These are phyloP conservation scores for Sordariomycetes sp. DNA, from an alignment of 2,329 filamentous ascomycete species.

Conservation along the genomic window DNA sequence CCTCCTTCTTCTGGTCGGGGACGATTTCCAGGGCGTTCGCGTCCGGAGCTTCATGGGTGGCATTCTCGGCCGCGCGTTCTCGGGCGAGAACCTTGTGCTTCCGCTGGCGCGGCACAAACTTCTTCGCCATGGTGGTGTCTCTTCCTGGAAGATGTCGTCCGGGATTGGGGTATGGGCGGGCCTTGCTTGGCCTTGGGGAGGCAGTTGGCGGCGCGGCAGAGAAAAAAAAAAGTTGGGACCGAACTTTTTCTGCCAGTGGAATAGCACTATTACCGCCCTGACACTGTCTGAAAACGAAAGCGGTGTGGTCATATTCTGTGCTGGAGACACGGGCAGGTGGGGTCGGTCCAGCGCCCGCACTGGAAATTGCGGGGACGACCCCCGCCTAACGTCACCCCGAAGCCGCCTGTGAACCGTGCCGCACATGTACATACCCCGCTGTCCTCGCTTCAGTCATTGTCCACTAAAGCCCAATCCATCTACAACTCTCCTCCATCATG, in stretches of 20 bases:
- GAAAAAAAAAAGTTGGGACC: neutral
- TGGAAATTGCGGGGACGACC: neutral
- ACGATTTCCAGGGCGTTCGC: slow-evolving; percentile 45
- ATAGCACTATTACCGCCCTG: neutral
- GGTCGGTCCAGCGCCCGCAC: neutral
- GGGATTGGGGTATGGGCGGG: neutral
- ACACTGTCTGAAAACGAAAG: neutral
- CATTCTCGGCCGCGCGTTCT: slow-evolving; percentile 36
- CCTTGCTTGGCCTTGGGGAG: neutral
- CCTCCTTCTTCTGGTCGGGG: slow-evolving; percentile 29
- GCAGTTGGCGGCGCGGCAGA: neutral
- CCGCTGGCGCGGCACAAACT: slow-evolving; percentile 53
- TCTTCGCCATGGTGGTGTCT: slow-evolving; percentile 30
- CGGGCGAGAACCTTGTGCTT: slow-evolving; percentile 62
- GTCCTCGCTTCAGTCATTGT: neutral
- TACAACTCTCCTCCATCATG: neutral
- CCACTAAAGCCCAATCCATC: neutral
- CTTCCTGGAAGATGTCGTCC: neutral
- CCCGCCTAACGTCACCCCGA: neutral
- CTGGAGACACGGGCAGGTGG: neutral
- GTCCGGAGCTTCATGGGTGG: slow-evolving; percentile 30
- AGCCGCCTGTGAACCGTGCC: neutral
- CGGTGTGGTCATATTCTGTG: neutral
- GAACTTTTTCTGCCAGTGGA: slow-evolving; percentile 5
- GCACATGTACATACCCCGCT: neutral